A percentile compares a stretch with the other conserved stretches of the same genome.
phyloP scores from a whole-genome alignment of 2,329 filamentous ascomycete genomes.

The Aspergillus tanneri region DNA sequence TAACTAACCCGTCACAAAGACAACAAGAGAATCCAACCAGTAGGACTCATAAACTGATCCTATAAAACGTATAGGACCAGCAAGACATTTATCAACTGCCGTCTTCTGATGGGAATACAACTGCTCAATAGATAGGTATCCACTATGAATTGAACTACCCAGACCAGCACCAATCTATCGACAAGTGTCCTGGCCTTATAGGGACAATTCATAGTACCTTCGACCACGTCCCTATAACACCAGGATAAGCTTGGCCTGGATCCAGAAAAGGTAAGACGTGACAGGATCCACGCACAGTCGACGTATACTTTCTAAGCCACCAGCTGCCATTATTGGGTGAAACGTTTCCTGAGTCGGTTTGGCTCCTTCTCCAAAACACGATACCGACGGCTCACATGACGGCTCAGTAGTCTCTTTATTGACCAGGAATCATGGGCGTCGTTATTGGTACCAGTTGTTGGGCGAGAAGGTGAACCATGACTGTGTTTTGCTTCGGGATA shows the following conservation, averaged over 20 bases:
- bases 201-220: no score
- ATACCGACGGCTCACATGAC: constrained; percentile 30
- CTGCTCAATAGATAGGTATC: no score
- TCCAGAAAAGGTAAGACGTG: background rate
- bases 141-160: no score
- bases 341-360: constrained; percentile 32
- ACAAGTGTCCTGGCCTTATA: no score
- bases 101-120: no score
- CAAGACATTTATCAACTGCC: no score
- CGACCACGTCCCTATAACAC: background rate
- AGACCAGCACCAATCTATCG: no score
- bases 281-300: no score
- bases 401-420: constrained; percentile 28
- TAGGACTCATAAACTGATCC: no score
- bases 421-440: constrained; percentile 26
- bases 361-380: constrained; percentile 32
- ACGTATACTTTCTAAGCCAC: background rate
- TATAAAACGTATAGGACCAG: no score
- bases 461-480: constrained; percentile 10
- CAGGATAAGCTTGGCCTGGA: background rate
- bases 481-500: constrained; percentile 11
- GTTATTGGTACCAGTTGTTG: constrained; percentile 1
- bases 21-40: no score
- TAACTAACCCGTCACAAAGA: no score
- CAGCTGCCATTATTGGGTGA: constrained; percentile 9